Conservation (phyloP, 2,329 filamentous ascomycete genomes). For the Emergomyces africanus region DNA sequence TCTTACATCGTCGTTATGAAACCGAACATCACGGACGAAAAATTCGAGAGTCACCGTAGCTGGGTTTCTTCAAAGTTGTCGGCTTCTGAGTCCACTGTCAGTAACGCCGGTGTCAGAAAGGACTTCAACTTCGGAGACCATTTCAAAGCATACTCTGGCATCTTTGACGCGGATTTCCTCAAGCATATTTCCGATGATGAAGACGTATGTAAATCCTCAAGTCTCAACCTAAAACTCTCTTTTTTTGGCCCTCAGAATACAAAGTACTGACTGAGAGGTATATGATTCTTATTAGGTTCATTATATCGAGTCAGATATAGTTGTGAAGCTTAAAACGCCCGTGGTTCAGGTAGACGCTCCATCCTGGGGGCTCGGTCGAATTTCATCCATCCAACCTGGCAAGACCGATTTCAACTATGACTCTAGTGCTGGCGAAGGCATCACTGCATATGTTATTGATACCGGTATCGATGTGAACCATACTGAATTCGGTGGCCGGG, state of each 20-base stretch:
- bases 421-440: constrained; percentile 21
- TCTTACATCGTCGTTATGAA: constrained; percentile 4
- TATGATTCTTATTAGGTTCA: constrained; percentile 8
- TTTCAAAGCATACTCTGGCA: constrained; percentile 2
- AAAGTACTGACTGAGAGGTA: neutral
- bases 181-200: neutral
- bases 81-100: neutral
- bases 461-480: constrained; percentile 26
- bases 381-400: constrained; percentile 16
- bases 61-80: neutral
- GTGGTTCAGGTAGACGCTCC: constrained; percentile 15
- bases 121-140: neutral
- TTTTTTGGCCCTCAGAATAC: neutral
- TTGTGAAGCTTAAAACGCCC: constrained; percentile 2
- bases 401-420: constrained; percentile 25
- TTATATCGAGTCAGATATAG: constrained; percentile 9
- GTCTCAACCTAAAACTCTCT: neutral
- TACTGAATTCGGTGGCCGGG: constrained; percentile 26
- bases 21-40: neutral
- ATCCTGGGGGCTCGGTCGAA: constrained; percentile 25
- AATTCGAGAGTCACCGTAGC: neutral
- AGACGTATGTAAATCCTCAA: constrained; percentile 3
- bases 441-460: constrained; percentile 27
- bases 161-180: neutral
- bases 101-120: neutral